Conservation (phyloP, 306 rosid species). For the Cicer judaicum region DNA sequence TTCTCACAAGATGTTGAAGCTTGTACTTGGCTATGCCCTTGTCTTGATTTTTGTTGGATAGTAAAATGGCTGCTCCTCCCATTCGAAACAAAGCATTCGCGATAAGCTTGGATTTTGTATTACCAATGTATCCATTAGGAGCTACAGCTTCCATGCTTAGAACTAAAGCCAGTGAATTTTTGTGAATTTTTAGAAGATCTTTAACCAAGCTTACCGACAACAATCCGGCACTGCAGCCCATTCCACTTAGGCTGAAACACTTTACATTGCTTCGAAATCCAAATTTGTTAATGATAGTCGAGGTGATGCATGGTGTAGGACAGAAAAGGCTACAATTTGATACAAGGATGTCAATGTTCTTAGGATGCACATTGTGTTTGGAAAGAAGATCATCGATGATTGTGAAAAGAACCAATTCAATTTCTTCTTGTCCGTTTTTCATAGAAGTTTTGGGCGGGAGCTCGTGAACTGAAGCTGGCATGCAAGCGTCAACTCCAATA, state of each 20-base stretch:
- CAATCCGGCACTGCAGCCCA: constrained; percentile 84
- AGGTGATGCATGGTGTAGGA: constrained; percentile 77
- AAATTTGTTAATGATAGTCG: constrained; percentile 66
- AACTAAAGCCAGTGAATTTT: constrained; percentile 64
- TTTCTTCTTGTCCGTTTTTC: constrained; percentile 44
- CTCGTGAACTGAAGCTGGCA: constrained; percentile 61
- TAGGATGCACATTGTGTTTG: constrained; percentile 59
- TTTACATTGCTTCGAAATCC: constrained; percentile 67
- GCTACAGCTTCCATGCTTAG: constrained; percentile 70
- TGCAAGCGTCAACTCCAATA: constrained; percentile 62
- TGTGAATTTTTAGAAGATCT: constrained; percentile 68
- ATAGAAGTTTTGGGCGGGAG: constrained; percentile 50
- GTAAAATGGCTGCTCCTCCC: constrained; percentile 76
- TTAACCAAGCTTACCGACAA: constrained; percentile 63
- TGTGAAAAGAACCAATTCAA: constrained; percentile 61
- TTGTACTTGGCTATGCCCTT: constrained; percentile 58
- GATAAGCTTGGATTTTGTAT: constrained; percentile 62
- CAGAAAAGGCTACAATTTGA: constrained; percentile 77
- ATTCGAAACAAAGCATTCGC: constrained; percentile 66
- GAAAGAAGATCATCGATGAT: constrained; percentile 57
- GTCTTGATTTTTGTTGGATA: constrained; percentile 64
- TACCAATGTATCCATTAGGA: constrained; percentile 63
- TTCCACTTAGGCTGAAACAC: constrained; percentile 68
- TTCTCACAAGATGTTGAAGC: constrained; percentile 69
- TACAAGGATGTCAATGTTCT: constrained; percentile 73